Evolutionary conservation across 352 stramenopile genomes (phyloP), one percentile per base, ranked within the genome.

Genomic region (Pythium sukuiense): DNA sequence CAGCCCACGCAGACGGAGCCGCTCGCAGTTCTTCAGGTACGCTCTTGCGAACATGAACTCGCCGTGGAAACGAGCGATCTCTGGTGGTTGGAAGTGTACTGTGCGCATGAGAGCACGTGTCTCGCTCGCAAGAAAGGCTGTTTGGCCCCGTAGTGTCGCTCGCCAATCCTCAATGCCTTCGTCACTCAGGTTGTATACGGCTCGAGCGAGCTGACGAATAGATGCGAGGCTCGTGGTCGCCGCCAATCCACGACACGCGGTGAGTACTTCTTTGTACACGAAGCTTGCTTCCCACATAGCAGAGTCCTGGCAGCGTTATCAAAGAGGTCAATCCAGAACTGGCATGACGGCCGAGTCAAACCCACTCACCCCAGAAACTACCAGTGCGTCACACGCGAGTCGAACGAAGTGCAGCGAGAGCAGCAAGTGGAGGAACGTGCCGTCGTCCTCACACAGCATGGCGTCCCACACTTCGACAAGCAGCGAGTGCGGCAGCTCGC

Each of bases 41-140:
- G 74, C 78, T 14, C 81, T 76, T 50, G 85, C 72, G 50, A 88
- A 92, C 53, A 80, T 79, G 59, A 89, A 92, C 61, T 92, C 83
- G 30, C 86, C 76, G 8, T 90, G 80, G 14, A 92, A 63, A 26
- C 69, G 67, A 41, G 77, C 69, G 54, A 92, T 71, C 62, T 92
- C 80, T n/a, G 67, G 64, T 5, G 65, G 69, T 24, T 71, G 77
- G 48, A 92, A 92, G 55, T 83, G 74, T 0, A 81, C 87, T 8
- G 71, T 70, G 26, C 79, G 75, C 11, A 76, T 56, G 41, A 92
- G 58, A n/a, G 76, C 73, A 7, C 69, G 65, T n/a, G 87, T 61
- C 55, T 92, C 83, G 18, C 71, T 71, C n/a, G 82, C 73, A 26
- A 80, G 75, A 55, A 89, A 65, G 30, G 77, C 67, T 4, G 81